Evolutionary conservation across 371 early-diverging fungal species (phyloP), one percentile per base, ranked within the genome.

Genomic region (Umbelopsis sp.): DNA sequence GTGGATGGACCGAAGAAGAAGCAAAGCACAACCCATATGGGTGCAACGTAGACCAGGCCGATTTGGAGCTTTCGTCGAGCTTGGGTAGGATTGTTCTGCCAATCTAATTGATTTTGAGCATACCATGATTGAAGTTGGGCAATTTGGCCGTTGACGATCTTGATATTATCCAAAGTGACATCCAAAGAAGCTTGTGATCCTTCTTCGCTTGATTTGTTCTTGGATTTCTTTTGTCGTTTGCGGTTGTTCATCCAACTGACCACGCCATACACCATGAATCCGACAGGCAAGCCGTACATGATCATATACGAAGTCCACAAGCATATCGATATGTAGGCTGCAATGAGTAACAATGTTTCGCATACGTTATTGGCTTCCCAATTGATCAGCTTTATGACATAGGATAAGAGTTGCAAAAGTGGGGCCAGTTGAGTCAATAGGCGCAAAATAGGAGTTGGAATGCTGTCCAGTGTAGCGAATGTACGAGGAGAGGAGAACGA

Each of bases 401-500:
- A 29, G n/a, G 73, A 69, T 0, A 63, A n/a, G 5, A 52, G 14
- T 6, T 64, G 69, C 18, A 80, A 44, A 37, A 65, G 29, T 22
- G 82, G 82, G 1, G 79, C 80, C 25, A 82, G 63, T 0, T 63
- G 63, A 0, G 78, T 74, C 2, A 82, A 53, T 3, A 75, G 35
- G 45, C 73, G 75, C 20, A 82, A 63, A 11, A 80, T 67, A 5
- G 78, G 80, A 2, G 77, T 75, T 10, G 82, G 82, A 69, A 82
- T 82, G 50, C 78, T 74, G 62, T 82, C 82, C 4, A 82, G 64
- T 10, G 73, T 76, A 4, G 72, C 64, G 4, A 76, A 72, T 0
- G 71, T 72, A 63, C 76, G 72, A 11, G 80, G 82, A n/a, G 82
- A 82, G 29, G 76, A 70, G 50, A 78, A 82, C 10, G 74, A 76